phyloP scores from a whole-genome alignment of 176 grass and related monocot genomes.

The Aegilops sharonensis region DNA sequence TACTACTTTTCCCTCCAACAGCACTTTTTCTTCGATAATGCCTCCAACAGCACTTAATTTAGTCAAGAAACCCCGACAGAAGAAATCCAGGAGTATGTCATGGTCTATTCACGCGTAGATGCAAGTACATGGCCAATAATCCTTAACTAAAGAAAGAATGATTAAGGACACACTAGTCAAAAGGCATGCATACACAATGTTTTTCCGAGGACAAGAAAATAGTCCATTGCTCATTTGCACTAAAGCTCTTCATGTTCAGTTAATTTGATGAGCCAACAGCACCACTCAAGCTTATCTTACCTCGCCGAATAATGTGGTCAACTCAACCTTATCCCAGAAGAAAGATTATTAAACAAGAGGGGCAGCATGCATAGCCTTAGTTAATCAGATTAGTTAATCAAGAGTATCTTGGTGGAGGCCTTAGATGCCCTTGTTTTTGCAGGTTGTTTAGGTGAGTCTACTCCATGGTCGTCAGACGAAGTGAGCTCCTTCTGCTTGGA shows the following conservation, averaged over 20 bases:
- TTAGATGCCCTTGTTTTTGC: constrained; percentile 37
- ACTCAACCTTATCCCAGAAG: constrained; percentile 40
- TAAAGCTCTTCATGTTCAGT: constrained; percentile 25
- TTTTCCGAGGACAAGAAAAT: constrained; percentile 28
- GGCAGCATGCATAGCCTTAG: background rate
- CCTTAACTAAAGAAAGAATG: constrained; percentile 12
- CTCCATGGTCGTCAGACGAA: constrained; percentile 63
- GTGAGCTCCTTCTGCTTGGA: constrained; percentile 57
- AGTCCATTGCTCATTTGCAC: background rate
- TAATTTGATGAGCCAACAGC: constrained; percentile 43
- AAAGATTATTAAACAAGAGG: constrained; percentile 35
- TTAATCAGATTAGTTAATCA: constrained; percentile 30
- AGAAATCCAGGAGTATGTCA: constrained; percentile 47
- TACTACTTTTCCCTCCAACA: background rate
- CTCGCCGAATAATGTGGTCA: constrained; percentile 43
- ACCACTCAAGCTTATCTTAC: constrained; percentile 49
- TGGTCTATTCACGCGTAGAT: background rate
- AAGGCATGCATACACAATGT: constrained; percentile 17
- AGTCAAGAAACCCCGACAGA: constrained; percentile 20
- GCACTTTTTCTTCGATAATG: background rate
- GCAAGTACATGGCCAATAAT: constrained; percentile 26
- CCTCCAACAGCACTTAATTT: background rate
- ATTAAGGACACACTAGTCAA: constrained; percentile 33
- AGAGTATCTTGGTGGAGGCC: constrained; percentile 43
- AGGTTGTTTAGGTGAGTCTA: constrained; percentile 94